phyloP scores from a whole-genome alignment of 208 protist genomes.

The Acanthamoeba healyi region DNA sequence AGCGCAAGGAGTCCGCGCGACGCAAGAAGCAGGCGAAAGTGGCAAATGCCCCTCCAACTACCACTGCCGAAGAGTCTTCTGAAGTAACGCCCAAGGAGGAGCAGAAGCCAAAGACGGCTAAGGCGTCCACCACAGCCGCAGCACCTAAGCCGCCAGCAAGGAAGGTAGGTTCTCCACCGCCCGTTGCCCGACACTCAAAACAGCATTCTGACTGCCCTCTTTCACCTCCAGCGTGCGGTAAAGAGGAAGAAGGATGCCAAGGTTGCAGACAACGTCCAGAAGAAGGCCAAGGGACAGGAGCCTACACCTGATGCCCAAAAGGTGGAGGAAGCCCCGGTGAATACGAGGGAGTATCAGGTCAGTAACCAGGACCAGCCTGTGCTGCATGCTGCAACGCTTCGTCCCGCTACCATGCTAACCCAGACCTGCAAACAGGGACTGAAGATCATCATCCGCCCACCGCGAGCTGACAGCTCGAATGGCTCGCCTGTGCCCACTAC shows the following conservation, averaged over 20 bases:
- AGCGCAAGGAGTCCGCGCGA: background rate
- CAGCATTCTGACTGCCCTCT: background rate
- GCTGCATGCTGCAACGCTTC: background rate
- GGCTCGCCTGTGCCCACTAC: background rate
- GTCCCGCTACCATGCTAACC: background rate
- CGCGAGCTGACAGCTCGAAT: background rate
- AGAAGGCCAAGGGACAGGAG: constrained; percentile 26
- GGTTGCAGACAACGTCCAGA: background rate
- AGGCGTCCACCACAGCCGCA: no score
- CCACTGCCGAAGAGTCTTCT: background rate
- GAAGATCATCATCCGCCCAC: constrained; percentile 49
- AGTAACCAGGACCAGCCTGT: background rate
- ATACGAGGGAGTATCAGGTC: constrained; percentile 5
- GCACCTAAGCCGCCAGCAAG: background rate
- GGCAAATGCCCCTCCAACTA: background rate
- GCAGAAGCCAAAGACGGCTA: background rate
- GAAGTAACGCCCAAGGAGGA: background rate
- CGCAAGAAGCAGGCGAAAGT: background rate
- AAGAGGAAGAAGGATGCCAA: constrained; percentile 23
- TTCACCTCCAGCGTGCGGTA: background rate
- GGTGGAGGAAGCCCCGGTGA: background rate
- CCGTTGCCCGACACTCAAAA: background rate
- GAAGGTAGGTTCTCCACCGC: background rate
- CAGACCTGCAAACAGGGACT: background rate
- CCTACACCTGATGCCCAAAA: no score